Conservation (phyloP, 352 stramenopile genomes). For the Phytopythium litorale region DNA sequence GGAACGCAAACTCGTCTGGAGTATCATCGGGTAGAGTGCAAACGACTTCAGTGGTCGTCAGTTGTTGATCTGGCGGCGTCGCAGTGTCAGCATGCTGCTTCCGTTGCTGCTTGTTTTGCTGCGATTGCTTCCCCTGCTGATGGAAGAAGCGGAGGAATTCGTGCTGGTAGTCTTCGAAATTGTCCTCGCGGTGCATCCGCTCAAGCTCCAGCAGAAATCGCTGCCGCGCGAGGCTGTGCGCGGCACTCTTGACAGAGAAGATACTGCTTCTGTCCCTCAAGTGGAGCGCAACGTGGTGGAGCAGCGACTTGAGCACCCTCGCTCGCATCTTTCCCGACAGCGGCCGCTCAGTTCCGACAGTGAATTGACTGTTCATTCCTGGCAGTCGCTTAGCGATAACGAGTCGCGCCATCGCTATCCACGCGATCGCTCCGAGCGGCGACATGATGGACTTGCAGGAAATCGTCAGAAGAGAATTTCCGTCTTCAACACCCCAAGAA, state of each 20-base stretch:
- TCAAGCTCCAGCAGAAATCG: slow-evolving; percentile 55
- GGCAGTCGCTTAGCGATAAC: not conserved
- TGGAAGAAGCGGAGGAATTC: not conserved
- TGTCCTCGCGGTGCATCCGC: slow-evolving; percentile 55
- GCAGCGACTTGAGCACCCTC: slow-evolving; percentile 42
- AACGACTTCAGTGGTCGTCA: not conserved
- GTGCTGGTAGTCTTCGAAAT: slow-evolving; percentile 45
- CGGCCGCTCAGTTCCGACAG: not conserved
- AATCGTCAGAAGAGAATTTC: not conserved
- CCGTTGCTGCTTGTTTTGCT: not conserved
- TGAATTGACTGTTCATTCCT: not conserved
- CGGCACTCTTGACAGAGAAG: slow-evolving; percentile 34
- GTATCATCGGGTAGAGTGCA: not conserved
- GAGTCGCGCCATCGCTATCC: not conserved
- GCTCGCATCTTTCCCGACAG: slow-evolving; percentile 26
- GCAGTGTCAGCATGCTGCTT: not conserved
- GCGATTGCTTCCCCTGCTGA: not conserved
- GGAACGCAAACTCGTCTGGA: not conserved
- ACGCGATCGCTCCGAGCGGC: not conserved
- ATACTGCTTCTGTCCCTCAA: slow-evolving; percentile 19
- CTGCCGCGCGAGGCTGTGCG: slow-evolving; percentile 32
- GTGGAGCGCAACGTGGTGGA: slow-evolving; percentile 52
- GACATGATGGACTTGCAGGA: not conserved
- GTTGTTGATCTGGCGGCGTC: not conserved
- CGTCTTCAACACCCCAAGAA: not conserved